Evolutionary conservation across 192 early-diverging fungal genomes (phyloP).

Genomic region (Thamnidium elegans): DNA sequence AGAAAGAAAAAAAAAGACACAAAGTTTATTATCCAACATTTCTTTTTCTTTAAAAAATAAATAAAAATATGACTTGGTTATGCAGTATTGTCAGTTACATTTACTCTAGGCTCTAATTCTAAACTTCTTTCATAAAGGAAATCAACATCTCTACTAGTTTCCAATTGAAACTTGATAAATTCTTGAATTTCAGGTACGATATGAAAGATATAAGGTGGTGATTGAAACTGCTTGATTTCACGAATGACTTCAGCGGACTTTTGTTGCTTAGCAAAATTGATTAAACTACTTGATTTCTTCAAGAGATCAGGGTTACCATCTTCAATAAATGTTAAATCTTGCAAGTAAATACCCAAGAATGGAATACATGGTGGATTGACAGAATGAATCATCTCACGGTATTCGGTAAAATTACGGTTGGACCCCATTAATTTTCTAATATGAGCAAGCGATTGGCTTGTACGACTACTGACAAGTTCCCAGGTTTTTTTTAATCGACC

Average conservation of each 20-base stretch:
- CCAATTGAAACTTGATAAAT: slow-evolving; percentile 68
- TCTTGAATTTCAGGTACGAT: slow-evolving; percentile 79
- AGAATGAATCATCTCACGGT: slow-evolving; percentile 73
- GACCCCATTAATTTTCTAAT: slow-evolving; percentile 71
- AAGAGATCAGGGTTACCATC: slow-evolving; percentile 78
- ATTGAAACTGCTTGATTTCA: slow-evolving; percentile 91
- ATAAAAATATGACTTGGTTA: too few relatives aligned
- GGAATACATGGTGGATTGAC: slow-evolving; percentile 70
- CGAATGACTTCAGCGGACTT: slow-evolving; percentile 87
- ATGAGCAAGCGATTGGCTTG: slow-evolving; percentile 47
- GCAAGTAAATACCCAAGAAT: slow-evolving; percentile 78
- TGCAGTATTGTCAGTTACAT: neutral
- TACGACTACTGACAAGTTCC: slow-evolving; percentile 57
- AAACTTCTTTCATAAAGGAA: slow-evolving; percentile 77
- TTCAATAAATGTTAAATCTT: slow-evolving; percentile 83
- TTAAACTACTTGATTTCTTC: slow-evolving; percentile 56
- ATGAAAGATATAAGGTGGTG: slow-evolving; percentile 72
- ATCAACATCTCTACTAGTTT: slow-evolving; percentile 65
- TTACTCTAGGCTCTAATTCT: slow-evolving; percentile 68
- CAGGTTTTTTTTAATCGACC: slow-evolving; percentile 88
- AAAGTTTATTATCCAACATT: too few relatives aligned
- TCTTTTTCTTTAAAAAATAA: too few relatives aligned
- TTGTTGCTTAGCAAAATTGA: slow-evolving; percentile 91
- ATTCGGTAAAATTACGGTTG: slow-evolving; percentile 69
- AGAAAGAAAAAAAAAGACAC: too few relatives aligned